These are phyloP conservation scores for Ceratocystis harringtonii DNA, from an alignment of 2,329 filamentous ascomycete genomes.

Conservation along the genomic window DNA sequence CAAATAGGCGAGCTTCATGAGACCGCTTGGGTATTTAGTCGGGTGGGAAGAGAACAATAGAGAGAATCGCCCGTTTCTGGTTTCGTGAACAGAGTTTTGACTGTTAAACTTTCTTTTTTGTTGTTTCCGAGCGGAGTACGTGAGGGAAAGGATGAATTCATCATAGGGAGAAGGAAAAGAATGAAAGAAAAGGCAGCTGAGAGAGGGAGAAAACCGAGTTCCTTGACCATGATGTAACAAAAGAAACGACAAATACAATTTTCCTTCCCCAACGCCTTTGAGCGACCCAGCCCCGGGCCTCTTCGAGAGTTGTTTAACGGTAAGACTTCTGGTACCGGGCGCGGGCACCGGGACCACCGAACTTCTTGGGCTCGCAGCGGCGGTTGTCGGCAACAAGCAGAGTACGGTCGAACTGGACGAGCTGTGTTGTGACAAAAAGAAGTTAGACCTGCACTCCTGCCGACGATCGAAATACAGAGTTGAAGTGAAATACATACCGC, in stretches of 20 bases:
- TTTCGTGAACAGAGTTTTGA: slow-evolving; percentile 6
- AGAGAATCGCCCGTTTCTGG: neutral
- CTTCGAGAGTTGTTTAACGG: slow-evolving; percentile 51
- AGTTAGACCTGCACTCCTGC: slow-evolving; percentile 46
- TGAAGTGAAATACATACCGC: slow-evolving; percentile 13
- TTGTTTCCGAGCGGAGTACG: slow-evolving; percentile 4
- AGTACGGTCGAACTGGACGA: slow-evolving; percentile 91
- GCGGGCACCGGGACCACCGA: slow-evolving; percentile 83
- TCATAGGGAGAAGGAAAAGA: slow-evolving; percentile 9
- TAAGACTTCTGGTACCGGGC: slow-evolving; percentile 98
- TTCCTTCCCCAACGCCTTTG: slow-evolving; percentile 18
- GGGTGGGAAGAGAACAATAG: slow-evolving; percentile 1
- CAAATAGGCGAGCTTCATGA: slow-evolving; percentile 1
- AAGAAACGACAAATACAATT: slow-evolving; percentile 19
- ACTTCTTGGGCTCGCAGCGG: slow-evolving; percentile 98
- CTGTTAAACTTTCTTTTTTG: slow-evolving; percentile 8
- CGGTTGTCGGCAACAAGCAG: slow-evolving; percentile 98
- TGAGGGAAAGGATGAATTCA: slow-evolving; percentile 10
- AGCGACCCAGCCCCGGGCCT: slow-evolving; percentile 17
- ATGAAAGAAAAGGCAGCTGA: slow-evolving; percentile 17
- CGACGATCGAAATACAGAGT: neutral
- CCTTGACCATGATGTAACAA: slow-evolving; percentile 18
- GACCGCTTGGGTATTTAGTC: slow-evolving; percentile 2
- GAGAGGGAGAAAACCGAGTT: slow-evolving; percentile 18
- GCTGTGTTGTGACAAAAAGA: slow-evolving; percentile 34